Base-by-base conservation (phyloP, 345 rosid genomes). In the Melaleuca quinquenervia region DNA sequence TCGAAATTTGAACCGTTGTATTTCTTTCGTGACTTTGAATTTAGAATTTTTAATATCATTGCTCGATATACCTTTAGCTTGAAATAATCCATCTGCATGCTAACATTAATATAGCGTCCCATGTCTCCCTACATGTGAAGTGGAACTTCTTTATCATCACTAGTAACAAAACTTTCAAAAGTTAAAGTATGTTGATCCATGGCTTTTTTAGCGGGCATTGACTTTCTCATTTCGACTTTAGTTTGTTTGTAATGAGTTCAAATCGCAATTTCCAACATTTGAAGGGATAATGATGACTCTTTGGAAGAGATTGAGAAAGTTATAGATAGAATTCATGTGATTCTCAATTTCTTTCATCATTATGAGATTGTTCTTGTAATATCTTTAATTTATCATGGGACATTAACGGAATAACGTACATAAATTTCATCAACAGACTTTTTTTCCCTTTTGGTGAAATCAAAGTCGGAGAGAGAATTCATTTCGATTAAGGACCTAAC, bases 51-150 rank as follows among this genome's bases (percentile, higher is more conserved):
- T 41, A 41, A 41, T 41, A 2, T 41, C 4, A 41, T 41, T 41
- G 41, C 36, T 3, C 0, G 0, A 32, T 64, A 18, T 70, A 8
- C 2, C 45, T 20, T 16, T 2, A 1, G 1, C 45, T 64, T 5
- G 1, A 62, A 62, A 62, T 62, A 62, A 62, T 21, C 41, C 41
- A n/a, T 1, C 3, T 3, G 16, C 45, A 64, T 32, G 24, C 0
- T 10, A 6, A 26, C 62, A 13, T n/a, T 58, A 51, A 51, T 15
- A 15, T 2, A 0, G n/a, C 26, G 3, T 11, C 26, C 29, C 36
- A 58, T 58, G 29, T 64, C 12, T 3, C 5, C 11, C 3, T 0
- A 8, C 12, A 16, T 4, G 11, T 0, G 7, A 32, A 18, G 36
- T 8, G 78, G 48, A 18, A 70, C 3, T 18, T 70, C 55, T 22